Evolutionary conservation across 176 grass and related monocot genomes (phyloP), one percentile per base, ranked within the genome.

Genomic region (Musa beccarii): DNA sequence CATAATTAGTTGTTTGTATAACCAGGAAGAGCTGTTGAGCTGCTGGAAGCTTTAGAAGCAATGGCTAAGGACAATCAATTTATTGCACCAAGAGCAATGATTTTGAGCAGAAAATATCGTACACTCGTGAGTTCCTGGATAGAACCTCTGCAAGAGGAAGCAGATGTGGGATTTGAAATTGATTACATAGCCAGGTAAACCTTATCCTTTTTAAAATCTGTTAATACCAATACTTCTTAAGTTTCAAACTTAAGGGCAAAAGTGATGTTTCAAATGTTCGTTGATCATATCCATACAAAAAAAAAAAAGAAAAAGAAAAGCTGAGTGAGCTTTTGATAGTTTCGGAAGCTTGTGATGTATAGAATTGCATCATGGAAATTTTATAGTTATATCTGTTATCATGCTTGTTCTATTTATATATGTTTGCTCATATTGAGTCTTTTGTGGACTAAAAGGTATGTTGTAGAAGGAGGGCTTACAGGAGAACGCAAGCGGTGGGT

Each of bases 141-240:
- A 83, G 93, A 97, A 87, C 93, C 93, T 77, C 79, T 97, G 74
- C 89, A 93, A 90, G 93, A 97, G 89, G 93, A 97, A 93, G 93
- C 88, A 81, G 93, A 97, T 84, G 84, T 93, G 78, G 93, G 93
- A 69, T 92, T 84, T 6, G 90, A 93, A 85, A 81, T 93, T 85
- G 93, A 97, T 81, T 97, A 97, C 79, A 86, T 97, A 34, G 90
- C 88, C 82, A 92, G 93, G 93, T 97, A 70, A 85, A 75, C 76
- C 72, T 75, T 15, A 16, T 68, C 21, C 8, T 71, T 20, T 14
- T 51, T 10, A 71, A 20, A 5, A 20, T 51, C 26, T 52, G 68
- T 70, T 70, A 69, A 49, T 12, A 7, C 13, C 8, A 12, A 8
- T 16, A 49, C 1, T 50, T 43, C 25, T 68, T 69, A 63, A 10